These are phyloP conservation scores for Coniella vitis DNA, from an alignment of 2,329 filamentous ascomycete species.

Conservation along the genomic window DNA sequence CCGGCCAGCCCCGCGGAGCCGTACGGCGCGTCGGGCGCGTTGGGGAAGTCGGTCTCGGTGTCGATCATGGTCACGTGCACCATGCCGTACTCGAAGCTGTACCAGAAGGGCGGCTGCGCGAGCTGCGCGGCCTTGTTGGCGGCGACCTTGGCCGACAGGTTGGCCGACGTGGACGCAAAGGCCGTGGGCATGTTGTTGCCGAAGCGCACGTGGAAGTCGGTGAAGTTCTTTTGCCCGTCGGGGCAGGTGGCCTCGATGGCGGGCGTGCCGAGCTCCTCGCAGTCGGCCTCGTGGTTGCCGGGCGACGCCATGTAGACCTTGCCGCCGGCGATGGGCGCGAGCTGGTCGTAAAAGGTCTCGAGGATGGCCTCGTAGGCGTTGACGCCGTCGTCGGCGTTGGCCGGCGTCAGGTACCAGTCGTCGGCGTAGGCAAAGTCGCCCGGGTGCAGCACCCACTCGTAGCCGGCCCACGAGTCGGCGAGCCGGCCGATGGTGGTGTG, in stretches of 20 bases:
- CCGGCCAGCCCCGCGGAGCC: conserved; percentile 35
- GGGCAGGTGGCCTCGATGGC: conserved; percentile 30
- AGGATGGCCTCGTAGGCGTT: conserved; percentile 50
- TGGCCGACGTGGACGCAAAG: conserved; percentile 41
- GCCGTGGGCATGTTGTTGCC: conserved; percentile 43
- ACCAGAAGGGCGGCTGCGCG: conserved; percentile 51
- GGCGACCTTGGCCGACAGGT: conserved; percentile 31
- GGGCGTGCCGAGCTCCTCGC: conserved; percentile 32
- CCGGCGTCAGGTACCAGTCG: conserved; percentile 42
- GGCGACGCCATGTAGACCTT: conserved; percentile 51
- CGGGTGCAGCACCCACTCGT: conserved; percentile 48
- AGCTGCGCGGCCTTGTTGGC: conserved; percentile 39
- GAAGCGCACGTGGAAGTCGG: conserved; percentile 51
- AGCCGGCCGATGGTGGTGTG: conserved; percentile 53
- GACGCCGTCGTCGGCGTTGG: conserved; percentile 40
- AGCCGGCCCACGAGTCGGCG: conserved; percentile 43
- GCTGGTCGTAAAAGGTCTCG: conserved; percentile 49
- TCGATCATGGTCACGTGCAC: conserved; percentile 47
- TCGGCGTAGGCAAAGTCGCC: conserved; percentile 54
- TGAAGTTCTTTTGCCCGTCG: conserved; percentile 52
- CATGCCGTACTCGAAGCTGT: conserved; percentile 54
- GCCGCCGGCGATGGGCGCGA: conserved; percentile 44
- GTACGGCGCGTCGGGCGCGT: conserved; percentile 37
- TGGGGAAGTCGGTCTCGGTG: conserved; percentile 49
- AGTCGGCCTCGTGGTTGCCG: conserved; percentile 54